Conservation (phyloP, 345 rosid species). For the Bretschneidera sinensis region DNA sequence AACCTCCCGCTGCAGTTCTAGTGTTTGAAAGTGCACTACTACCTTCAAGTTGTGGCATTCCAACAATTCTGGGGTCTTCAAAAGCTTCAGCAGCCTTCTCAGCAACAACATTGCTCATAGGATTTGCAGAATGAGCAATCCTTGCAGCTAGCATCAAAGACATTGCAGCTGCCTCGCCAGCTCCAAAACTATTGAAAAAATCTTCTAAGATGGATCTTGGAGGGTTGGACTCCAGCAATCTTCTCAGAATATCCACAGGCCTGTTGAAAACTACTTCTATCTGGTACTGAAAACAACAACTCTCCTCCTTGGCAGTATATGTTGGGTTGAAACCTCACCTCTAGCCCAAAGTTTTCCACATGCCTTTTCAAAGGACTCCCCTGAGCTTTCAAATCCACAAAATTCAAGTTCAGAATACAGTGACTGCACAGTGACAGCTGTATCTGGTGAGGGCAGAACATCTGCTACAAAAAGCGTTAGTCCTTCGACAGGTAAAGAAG, state of each 20-base stretch:
- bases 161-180: constrained; percentile 98
- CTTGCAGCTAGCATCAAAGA: constrained; percentile 93
- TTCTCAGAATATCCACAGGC: constrained; percentile 89
- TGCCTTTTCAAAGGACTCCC: constrained; percentile 73
- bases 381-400: constrained; percentile 61
- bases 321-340: constrained; percentile 89
- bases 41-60: constrained; percentile 94
- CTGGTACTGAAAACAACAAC: constrained; percentile 83
- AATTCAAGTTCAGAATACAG: constrained; percentile 82
- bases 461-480: constrained; percentile 96
- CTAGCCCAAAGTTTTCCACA: constrained; percentile 93
- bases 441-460: constrained; percentile 75
- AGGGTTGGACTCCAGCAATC: constrained; percentile 75
- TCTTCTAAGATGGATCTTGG: constrained; percentile 86
- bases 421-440: constrained; percentile 73
- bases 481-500: constrained; percentile 93
- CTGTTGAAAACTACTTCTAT: constrained; percentile 94
- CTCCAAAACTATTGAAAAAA: constrained; percentile 92
- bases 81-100: constrained; percentile 96
- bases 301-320: constrained; percentile 86
- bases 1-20: constrained; percentile 84
- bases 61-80: constrained; percentile 96
- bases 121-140: constrained; percentile 71
- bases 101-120: constrained; percentile 62
- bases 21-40: constrained; percentile 67